These are phyloP conservation scores for Cochlearia excelsa DNA, from an alignment of 345 rosid genomes.

Conservation along the genomic window DNA sequence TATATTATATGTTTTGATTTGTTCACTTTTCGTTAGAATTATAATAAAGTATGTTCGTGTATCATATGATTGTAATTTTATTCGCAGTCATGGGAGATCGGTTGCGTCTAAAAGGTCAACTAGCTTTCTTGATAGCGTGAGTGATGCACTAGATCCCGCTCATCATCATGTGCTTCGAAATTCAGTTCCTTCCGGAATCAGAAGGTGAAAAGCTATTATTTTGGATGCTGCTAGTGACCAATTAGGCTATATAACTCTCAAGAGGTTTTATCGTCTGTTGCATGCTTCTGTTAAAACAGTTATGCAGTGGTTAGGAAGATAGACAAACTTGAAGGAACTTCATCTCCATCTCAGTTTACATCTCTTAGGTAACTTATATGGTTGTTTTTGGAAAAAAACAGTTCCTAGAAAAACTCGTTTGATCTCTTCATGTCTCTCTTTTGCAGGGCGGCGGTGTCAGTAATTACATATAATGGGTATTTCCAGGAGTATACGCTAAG, in stretches of 20 bases:
- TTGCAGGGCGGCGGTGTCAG: conserved; percentile 59
- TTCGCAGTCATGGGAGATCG: too few species aligned
- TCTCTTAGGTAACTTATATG: conserved; percentile 45
- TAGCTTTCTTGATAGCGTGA: conserved; percentile 72
- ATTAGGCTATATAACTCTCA: not conserved
- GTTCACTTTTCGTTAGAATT: too few species aligned
- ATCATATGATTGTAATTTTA: too few species aligned
- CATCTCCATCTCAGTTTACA: conserved; percentile 48
- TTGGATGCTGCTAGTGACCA: conserved; percentile 4
- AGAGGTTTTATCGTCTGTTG: not conserved
- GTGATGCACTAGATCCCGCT: conserved; percentile 76
- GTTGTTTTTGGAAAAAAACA: too few species aligned
- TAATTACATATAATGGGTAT: conserved; percentile 65
- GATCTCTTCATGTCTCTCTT: conserved; percentile 8
- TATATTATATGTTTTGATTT: too few species aligned
- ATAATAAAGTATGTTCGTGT: too few species aligned
- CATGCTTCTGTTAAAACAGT: conserved; percentile 42
- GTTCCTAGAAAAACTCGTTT: not conserved
- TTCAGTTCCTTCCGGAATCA: conserved; percentile 60
- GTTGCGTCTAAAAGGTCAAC: conserved; percentile 64
- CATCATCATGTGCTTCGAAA: conserved; percentile 77
- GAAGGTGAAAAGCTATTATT: conserved; percentile 48
- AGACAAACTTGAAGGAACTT: conserved; percentile 47
- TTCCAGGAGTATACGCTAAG: conserved; percentile 68
- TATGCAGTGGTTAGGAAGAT: conserved; percentile 65